Conservation (phyloP, 202 grass and related monocot species). For the Bolboschoenoplectus hybrid region DNA sequence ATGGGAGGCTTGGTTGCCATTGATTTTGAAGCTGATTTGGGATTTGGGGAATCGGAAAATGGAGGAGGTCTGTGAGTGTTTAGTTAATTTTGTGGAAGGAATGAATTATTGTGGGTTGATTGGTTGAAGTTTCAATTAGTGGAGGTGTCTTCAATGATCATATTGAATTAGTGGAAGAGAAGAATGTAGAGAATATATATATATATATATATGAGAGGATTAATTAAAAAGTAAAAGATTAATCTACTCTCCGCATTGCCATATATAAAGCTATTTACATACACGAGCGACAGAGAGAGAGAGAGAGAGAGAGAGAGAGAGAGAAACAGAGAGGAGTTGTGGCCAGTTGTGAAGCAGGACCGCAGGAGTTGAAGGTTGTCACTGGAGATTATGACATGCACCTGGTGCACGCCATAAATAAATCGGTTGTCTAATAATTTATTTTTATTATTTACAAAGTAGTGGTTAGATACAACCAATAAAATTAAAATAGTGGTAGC, state of each 20-base stretch:
- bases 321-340: background rate
- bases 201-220: background rate
- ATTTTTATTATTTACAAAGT: background rate
- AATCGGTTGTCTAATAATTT: background rate
- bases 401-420: constrained; percentile 4
- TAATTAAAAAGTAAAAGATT: constrained; percentile 12
- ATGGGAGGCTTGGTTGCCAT: constrained; percentile 39
- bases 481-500: too few relatives aligned
- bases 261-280: constrained; percentile 30
- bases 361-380: background rate
- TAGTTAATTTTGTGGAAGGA: background rate
- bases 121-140: background rate
- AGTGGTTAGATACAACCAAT: background rate
- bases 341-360: constrained; percentile 13
- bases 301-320: background rate
- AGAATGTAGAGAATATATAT: background rate
- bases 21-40: background rate
- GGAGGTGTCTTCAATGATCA: background rate
- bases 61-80: background rate
- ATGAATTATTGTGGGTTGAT: background rate
- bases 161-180: background rate
- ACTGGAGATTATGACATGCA: background rate
- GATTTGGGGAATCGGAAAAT: background rate
- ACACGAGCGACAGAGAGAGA: constrained; percentile 14
- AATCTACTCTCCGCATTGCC: background rate